These are phyloP conservation scores for Polyporus arcularius DNA, from an alignment of 768 basidiomycete species.

Conservation along the genomic window DNA sequence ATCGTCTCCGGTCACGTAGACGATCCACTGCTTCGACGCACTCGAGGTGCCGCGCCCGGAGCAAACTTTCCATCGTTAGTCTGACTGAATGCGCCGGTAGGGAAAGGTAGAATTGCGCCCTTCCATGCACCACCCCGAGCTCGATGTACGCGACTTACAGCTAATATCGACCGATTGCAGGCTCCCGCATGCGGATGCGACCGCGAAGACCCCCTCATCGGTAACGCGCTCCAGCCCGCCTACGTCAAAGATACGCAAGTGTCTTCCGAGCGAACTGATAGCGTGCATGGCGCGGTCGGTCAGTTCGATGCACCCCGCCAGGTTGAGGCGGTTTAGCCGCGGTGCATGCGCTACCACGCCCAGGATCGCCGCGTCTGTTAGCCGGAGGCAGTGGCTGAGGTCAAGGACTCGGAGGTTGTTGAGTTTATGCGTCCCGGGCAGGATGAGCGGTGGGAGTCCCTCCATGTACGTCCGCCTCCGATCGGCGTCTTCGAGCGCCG, in stretches of 20 bases:
- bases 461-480: slow-evolving; percentile 68
- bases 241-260: slow-evolving; percentile 78
- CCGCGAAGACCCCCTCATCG: slow-evolving; percentile 65
- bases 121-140: not conserved
- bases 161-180: slow-evolving; percentile 85
- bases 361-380: slow-evolving; percentile 76
- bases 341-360: slow-evolving; percentile 78
- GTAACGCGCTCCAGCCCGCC: slow-evolving; percentile 82
- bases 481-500: slow-evolving; percentile 18
- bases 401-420: slow-evolving; percentile 81
- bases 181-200: slow-evolving; percentile 70
- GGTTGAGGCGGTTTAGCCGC: slow-evolving; percentile 69
- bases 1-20: too few relatives aligned
- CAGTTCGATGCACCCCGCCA: slow-evolving; percentile 76
- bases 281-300: slow-evolving; percentile 71
- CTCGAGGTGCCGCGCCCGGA: too few relatives aligned
- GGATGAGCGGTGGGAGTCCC: slow-evolving; percentile 59
- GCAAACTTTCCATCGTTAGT: too few relatives aligned
- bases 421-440: slow-evolving; percentile 52
- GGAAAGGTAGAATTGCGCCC: too few relatives aligned
- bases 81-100: too few relatives aligned
- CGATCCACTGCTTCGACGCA: too few relatives aligned
- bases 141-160: slow-evolving; percentile 54
- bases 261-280: slow-evolving; percentile 69
- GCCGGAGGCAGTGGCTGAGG: slow-evolving; percentile 63